Evolutionary conservation across 345 rosid species (phyloP), one percentile per base, ranked within the genome.

Genomic region (Populus ilicifolia): DNA sequence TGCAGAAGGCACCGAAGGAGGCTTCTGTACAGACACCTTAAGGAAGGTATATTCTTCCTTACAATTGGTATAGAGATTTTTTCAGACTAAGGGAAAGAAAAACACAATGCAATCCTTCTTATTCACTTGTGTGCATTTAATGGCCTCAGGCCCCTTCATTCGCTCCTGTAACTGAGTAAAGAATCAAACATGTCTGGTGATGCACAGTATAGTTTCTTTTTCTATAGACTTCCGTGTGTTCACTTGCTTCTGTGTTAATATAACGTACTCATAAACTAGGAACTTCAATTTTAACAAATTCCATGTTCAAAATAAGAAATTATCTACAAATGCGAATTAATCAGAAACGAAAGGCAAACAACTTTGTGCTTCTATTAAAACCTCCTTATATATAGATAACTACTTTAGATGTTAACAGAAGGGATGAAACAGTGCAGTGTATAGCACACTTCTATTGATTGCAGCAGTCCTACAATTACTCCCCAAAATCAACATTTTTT

Each of bases 1-100:
- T 83, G 64, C 84, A 86, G 79, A 79, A 79, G 64, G 73, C 52
- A 48, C 27, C 38, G 6, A 74, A 72, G 62, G 73, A 65, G 39
- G 69, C 69, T 64, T 21, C 69, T 30, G 65, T 29, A 2, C 20
- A 8, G 76, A 30, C 71, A 70, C 48, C 50, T 3, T 48, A 30
- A 81, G 59, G 79, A 80, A 77, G 52, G 72, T 80, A 75, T 67
- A 36, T 43, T 50, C 38, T 50, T 72, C 62, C 23, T 16, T 33
- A 11, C 62, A 36, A 50, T 30, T 35, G 72, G 21, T 50, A 27
- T 23, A 46, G 44, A 66, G 23, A 46, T 14, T 41, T 63, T 73
- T 73, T 64, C 33, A 36, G 46, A 35, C 68, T 23, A 6, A 12
- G 17, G 44, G 44, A 25, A 41, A 59, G 33, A 59, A 30, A 10